Conservation (phyloP, 768 basidiomycete species). For the Podaxis rugospora region DNA sequence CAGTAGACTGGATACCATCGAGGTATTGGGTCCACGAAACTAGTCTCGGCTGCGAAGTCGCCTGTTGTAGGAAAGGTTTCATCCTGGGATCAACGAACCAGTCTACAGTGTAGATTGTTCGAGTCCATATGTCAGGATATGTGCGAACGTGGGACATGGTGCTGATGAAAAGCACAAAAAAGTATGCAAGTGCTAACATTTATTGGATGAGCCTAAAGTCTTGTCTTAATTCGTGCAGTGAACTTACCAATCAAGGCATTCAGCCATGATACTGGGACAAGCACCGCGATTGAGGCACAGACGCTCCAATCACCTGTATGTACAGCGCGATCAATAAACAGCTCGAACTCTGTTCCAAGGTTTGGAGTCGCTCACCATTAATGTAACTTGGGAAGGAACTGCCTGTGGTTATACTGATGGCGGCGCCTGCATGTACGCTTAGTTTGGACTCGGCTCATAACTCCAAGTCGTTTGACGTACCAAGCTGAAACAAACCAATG, state of each 20-base stretch:
- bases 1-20: constrained; percentile 26
- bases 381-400: constrained; percentile 27
- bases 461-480: constrained; percentile 26
- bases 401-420: constrained; percentile 42
- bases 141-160: constrained; percentile 38
- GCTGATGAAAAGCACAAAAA: constrained; percentile 46
- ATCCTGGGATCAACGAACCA: constrained; percentile 43
- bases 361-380: constrained; percentile 25
- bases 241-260: constrained; percentile 41
- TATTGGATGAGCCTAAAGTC: neutral
- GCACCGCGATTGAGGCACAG: constrained; percentile 44
- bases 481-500: constrained; percentile 45
- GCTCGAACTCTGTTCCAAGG: neutral
- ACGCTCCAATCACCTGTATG: constrained; percentile 33
- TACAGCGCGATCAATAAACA: constrained; percentile 10
- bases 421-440: constrained; percentile 33
- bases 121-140: constrained; percentile 48
- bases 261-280: constrained; percentile 47
- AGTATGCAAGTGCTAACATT: constrained; percentile 39
- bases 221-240: neutral
- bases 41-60: neutral
- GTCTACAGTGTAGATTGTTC: constrained; percentile 44
- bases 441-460: neutral
- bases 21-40: constrained; percentile 15
- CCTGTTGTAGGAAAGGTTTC: constrained; percentile 5